Base-by-base conservation (phyloP, 371 early-diverging fungal genomes). In the Nosema muscidifuracis region DNA sequence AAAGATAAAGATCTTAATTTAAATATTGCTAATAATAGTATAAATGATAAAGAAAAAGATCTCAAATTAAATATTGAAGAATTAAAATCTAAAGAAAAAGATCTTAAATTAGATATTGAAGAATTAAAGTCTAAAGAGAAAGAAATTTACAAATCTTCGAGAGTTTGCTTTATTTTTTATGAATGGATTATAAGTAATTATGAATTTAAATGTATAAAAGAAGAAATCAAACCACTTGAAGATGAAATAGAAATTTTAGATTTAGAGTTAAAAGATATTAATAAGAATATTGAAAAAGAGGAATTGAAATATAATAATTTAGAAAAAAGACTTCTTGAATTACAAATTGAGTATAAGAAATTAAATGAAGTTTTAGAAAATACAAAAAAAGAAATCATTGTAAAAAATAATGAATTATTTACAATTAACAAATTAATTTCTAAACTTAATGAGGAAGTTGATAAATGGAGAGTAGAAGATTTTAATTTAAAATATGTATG, bases 161-260 rank as follows among this genome's bases (percentile, higher is more conserved):
- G 91, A 82, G 97, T 97, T 0, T 97, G 97, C 82, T 97, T 94
- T 30, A 94, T 95, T 16, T 82, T 97, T 26, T 93, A 91, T 64
- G 88, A 91, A 78, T 97, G 98, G 98, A 93, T 91, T 1, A 87
- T 87, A 73, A 95, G 95, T 18, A 96, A 94, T 84, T 90, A 93
- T 33, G 87, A 87, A 73, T 95, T 88, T 77, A 87, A 91, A 7
- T 87, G 88, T 65, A 94, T 95, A 62, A 81, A 95, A 50, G 91
- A 92, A 78, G 86, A 88, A 61, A 89, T 96, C 38, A 94, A 92
- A 10, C 97, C 97, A 28, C 86, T 97, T 62, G 90, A 94, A 71
- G 84, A 88, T 30, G 95, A 96, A 33, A 65, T 70, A 38, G 28
- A 26, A 6, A 50, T 20, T 18, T 30, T 68, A 38, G 63, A 28